Evolutionary conservation across 2,329 filamentous ascomycete genomes (phyloP).

Genomic region (Sporothrix phasma): DNA sequence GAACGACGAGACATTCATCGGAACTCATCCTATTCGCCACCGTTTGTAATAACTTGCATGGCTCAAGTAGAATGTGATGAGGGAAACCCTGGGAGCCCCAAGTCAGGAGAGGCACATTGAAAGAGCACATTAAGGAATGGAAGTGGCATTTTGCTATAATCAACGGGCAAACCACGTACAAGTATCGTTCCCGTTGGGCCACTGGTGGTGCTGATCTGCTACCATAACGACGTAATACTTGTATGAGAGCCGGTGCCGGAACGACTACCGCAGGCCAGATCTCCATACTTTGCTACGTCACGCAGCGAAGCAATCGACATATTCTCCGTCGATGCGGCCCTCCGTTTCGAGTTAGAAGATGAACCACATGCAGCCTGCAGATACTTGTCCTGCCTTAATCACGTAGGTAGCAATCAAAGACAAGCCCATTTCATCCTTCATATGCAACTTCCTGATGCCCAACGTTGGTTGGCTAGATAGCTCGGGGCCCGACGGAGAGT

Average conservation of each 20-base stretch:
- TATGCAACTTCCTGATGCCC: slow-evolving; percentile 6
- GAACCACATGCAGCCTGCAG: not conserved
- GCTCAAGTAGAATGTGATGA: not conserved
- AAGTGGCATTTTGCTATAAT: too few species aligned
- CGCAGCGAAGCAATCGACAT: not conserved
- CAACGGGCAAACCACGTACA: too few species aligned
- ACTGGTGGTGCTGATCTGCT: too few species aligned
- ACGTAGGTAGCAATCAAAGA: not conserved
- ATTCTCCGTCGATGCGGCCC: not conserved
- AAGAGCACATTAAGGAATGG: too few species aligned
- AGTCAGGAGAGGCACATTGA: too few species aligned
- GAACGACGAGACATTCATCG: not conserved
- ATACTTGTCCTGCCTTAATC: not conserved
- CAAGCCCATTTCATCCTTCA: not conserved
- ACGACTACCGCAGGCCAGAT: too few species aligned
- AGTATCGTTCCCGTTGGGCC: too few species aligned
- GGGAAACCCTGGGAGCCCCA: not conserved
- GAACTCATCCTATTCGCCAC: not conserved
- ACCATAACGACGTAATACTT: too few species aligned
- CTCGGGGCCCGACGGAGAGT: not conserved
- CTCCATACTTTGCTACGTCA: too few species aligned
- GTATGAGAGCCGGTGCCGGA: too few species aligned
- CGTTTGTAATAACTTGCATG: not conserved
- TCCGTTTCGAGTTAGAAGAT: slow-evolving; percentile 1
- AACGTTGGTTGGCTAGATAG: not conserved